Evolutionary conservation across 148 eudicot species (phyloP).

Genomic region (Cornus florida): DNA sequence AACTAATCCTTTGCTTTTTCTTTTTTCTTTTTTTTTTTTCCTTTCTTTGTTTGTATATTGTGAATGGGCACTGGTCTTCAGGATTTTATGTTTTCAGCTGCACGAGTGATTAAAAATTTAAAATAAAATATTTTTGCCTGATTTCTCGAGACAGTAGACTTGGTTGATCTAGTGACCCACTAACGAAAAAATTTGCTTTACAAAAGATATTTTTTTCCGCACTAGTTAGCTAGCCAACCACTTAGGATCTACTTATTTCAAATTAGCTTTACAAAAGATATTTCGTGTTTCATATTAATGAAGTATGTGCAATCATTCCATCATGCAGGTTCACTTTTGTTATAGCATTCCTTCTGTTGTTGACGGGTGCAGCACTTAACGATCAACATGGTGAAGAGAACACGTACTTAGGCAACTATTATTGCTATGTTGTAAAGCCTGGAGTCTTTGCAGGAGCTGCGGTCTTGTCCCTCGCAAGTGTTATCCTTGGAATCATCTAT

Average conservation of each 20-base stretch:
- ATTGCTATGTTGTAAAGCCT: slow-evolving; percentile 75
- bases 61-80: neutral
- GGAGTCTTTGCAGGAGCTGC: slow-evolving; percentile 87
- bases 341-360: slow-evolving; percentile 65
- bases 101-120: neutral
- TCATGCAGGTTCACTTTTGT: slow-evolving; percentile 74
- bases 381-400: slow-evolving; percentile 65
- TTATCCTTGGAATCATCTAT: slow-evolving; percentile 62
- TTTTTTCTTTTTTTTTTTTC: no score
- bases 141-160: neutral
- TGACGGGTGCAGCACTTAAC: slow-evolving; percentile 73
- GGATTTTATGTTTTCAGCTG: neutral
- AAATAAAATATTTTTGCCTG: neutral
- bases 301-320: neutral
- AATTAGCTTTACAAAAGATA: neutral
- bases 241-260: neutral
- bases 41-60: no score
- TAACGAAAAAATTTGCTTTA: no score
- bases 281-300: neutral
- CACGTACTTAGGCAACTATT: slow-evolving; percentile 51
- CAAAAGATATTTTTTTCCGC: no score
- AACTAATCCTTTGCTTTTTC: no score
- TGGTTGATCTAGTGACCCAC: neutral
- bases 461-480: slow-evolving; percentile 63
- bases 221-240: neutral